Conservation (phyloP, 139 green algal genomes). For the Gonium pectorale region DNA sequence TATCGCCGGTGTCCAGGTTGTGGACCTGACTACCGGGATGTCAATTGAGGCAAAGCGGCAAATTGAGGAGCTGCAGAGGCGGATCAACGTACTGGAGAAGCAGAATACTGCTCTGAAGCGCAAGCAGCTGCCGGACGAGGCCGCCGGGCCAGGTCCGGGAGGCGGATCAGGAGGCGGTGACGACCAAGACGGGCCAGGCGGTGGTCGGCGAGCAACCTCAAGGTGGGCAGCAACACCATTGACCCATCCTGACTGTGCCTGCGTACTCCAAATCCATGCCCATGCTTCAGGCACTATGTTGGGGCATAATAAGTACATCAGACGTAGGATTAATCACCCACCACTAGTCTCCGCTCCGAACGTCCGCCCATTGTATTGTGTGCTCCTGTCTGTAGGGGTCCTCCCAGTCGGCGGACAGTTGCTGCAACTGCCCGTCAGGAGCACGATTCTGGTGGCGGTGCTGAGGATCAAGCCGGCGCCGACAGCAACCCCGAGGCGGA, state of each 20-base stretch:
- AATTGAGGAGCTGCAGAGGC: slow-evolving; percentile 67
- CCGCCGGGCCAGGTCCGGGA: not conserved
- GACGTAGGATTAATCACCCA: too few relatives aligned
- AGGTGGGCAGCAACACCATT: too few relatives aligned
- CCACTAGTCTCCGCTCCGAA: too few relatives aligned
- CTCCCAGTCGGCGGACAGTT: not conserved
- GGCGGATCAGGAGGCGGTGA: slow-evolving; percentile 4
- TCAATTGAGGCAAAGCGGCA: slow-evolving; percentile 58
- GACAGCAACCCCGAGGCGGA: slow-evolving; percentile 33
- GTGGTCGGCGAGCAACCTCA: not conserved
- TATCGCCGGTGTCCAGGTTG: slow-evolving; percentile 20
- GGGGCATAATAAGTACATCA: too few relatives aligned
- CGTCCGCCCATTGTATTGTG: too few relatives aligned
- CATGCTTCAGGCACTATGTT: too few relatives aligned
- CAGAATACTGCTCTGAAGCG: slow-evolving; percentile 62
- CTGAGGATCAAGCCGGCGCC: slow-evolving; percentile 1
- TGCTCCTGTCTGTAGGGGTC: too few relatives aligned
- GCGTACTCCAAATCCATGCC: too few relatives aligned
- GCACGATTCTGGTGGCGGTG: not conserved
- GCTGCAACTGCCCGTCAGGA: not conserved
- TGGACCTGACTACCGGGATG: slow-evolving; percentile 64
- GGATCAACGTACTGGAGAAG: slow-evolving; percentile 64
- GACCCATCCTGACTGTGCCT: too few relatives aligned
- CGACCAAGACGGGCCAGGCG: slow-evolving; percentile 16
- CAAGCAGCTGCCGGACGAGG: slow-evolving; percentile 9